Evolutionary conservation across 805 yeast genomes (phyloP), one percentile per base, ranked within the genome.

Genomic region (Schizosaccharomyces pombe): DNA sequence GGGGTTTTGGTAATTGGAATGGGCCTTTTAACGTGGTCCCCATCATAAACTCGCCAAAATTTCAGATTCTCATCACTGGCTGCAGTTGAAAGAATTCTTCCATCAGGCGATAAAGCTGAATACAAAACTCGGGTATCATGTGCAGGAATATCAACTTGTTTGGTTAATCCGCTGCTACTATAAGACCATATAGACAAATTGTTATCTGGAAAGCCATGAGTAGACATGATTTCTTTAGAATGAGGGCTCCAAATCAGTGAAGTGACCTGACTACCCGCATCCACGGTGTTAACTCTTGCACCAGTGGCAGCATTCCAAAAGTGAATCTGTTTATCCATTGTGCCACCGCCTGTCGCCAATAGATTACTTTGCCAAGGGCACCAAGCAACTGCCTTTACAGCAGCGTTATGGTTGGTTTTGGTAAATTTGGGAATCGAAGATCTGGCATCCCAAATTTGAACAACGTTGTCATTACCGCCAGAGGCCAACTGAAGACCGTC

Each of bases 341-440:
- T 81, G 14, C 98, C 98, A 54, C 98, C 98, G 5, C 97, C 98
- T 2, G 95, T 82, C n/a, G 96, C 96, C 54, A 89, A 71, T 55
- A 87, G 67, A 57, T 82, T 80, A 31, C 69, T 70, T 60, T 85
- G 89, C 64, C 81, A 81, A 1, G 97, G 97, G 63, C 94, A 82
- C 95, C 96, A 89, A 6, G 89, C 79, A 52, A 91, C 66, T 1
- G 97, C 96, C 67, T 91, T 91, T 4, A 89, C 95, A 0, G 97
- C 97, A 0, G 97, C 95, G 31, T 76, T 80, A 67, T 89, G 98
- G 55, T 78, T 76, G 16, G 80, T 75, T 64, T 86, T 84, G 12
- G 80, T 72, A 64, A 80, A 84, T 58, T 78, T 74, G 1, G 97
- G 95, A 28, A 69, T 63, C 4, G 70, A 61, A 1, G 78, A 72